Base-by-base conservation (phyloP, 208 protist genomes). In the Crithidia acanthocephali region DNA sequence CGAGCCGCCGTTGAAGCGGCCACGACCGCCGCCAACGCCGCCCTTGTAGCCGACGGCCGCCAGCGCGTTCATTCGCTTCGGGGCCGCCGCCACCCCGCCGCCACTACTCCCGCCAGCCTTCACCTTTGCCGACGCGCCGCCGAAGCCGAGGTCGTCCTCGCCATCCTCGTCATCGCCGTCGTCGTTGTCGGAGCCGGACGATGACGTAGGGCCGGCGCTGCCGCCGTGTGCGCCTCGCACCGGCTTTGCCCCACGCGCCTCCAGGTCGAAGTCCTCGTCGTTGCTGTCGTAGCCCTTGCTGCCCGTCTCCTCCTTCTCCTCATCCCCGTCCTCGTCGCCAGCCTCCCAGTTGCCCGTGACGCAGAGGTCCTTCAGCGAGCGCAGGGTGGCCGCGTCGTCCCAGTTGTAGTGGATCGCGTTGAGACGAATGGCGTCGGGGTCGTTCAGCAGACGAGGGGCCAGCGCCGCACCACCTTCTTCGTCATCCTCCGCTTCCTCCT, bases 301-400 rank as follows among this genome's bases (percentile, higher is more conserved):
- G 30, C 72, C 74, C 16, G 72, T 72, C 18, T 74, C 81, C 4
- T 85, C 81, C 51, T 85, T 83, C 55, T 85, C 84, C 25, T 80
- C 83, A 44, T 81, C 74, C 22, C 83, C 86, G 25, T 72, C 79
- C 13, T 84, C 68, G 22, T 51, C 67, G 22, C 55, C 72, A 7
- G 33, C 64, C 40, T 94, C 86, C 97, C 98, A 99, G 62, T 96
- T 86, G 37, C 98, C 98, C 0, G 98, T 99, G 11, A 99, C 97
- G 73, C 97, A 99, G 3, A 97, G 82, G 78, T 98, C 88, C 66
- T 98, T 95, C 45, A 98, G 79, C 10, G 52, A 63, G 52, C 87
- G 85, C 48, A 93, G 74, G 28, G 87, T 52, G 28, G 50, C n/a
- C 50, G 59, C 28, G 67, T 87, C 68, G 63, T 81, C 76, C 91